Percentiles rank a stretch among this genome's conserved stretches.
Evolutionary conservation across 305 asterid genomes (phyloP).

Genomic region (Ilex paraguariensis): DNA sequence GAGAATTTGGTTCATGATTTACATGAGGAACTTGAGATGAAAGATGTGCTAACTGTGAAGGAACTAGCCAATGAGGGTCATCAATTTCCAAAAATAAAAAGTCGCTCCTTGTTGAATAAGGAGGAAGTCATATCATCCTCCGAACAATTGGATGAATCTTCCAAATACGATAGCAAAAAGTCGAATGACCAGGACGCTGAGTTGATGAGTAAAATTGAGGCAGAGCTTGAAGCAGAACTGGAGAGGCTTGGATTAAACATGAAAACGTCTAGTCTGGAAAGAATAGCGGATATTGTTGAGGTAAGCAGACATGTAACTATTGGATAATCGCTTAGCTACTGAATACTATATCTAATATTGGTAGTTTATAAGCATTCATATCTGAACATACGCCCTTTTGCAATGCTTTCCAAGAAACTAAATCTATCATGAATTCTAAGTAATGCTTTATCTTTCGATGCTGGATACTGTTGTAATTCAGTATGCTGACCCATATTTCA

Average conservation of each 20-base stretch:
- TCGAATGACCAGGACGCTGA: constrained; percentile 16
- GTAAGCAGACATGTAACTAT: constrained; percentile 15
- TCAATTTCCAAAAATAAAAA: not conserved
- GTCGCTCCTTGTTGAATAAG: constrained; percentile 14
- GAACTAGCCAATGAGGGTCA: constrained; percentile 21
- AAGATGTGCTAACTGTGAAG: constrained; percentile 47
- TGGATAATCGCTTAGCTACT: too few species aligned
- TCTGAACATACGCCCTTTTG: too few species aligned
- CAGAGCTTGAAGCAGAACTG: constrained; percentile 78
- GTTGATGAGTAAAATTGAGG: constrained; percentile 60
- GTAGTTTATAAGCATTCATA: too few species aligned
- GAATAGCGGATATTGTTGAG: constrained; percentile 33
- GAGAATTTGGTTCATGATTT: constrained; percentile 60
- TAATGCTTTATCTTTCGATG: too few species aligned
- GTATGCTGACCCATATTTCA: too few species aligned
- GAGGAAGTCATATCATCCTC: constrained; percentile 5
- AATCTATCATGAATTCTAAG: too few species aligned
- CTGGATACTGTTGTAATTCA: too few species aligned
- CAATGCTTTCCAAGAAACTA: too few species aligned
- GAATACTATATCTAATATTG: too few species aligned
- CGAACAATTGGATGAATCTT: not conserved
- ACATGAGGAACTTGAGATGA: constrained; percentile 61
- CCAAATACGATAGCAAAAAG: constrained; percentile 4
- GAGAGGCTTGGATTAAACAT: constrained; percentile 61
- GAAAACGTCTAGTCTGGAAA: constrained; percentile 33